These are phyloP conservation scores for Aquilaria yunnanensis DNA, from an alignment of 345 rosid genomes.

Conservation along the genomic window DNA sequence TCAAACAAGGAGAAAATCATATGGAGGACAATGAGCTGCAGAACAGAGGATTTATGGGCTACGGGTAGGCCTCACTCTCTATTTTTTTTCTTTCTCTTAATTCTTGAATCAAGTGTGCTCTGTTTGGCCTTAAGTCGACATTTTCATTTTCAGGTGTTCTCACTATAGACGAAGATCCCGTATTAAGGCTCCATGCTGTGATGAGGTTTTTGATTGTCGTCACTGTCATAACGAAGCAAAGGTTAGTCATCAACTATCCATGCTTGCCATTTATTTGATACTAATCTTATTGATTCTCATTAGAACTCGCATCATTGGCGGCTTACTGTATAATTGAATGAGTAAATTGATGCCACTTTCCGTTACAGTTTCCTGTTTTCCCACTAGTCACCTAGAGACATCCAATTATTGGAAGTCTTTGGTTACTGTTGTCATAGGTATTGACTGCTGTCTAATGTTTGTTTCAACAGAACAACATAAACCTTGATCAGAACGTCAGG, in stretches of 20 bases:
- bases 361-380: too few species aligned
- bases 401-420: not conserved
- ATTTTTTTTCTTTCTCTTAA: not conserved
- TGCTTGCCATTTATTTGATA: too few species aligned
- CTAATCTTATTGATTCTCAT: too few species aligned
- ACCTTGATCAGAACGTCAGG: slow-evolving; percentile 46
- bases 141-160: slow-evolving; percentile 41
- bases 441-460: slow-evolving; percentile 1
- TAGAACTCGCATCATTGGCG: too few species aligned
- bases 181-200: slow-evolving; percentile 87
- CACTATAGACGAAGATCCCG: slow-evolving; percentile 72
- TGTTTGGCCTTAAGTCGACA: not conserved
- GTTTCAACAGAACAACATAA: slow-evolving; percentile 52
- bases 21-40: slow-evolving; percentile 17
- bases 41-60: slow-evolving; percentile 51
- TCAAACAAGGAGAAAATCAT: slow-evolving; percentile 18
- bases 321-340: too few species aligned
- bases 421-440: not conserved
- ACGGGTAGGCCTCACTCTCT: slow-evolving; percentile 43
- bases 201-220: slow-evolving; percentile 73
- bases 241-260: slow-evolving; percentile 20
- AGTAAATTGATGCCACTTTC: too few species aligned
- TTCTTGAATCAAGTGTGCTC: slow-evolving; percentile 2
- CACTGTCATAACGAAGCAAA: slow-evolving; percentile 87
- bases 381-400: too few species aligned